These are phyloP conservation scores for Aspergillus funiculosus DNA, from an alignment of 495 filamentous ascomycete species.

Conservation along the genomic window DNA sequence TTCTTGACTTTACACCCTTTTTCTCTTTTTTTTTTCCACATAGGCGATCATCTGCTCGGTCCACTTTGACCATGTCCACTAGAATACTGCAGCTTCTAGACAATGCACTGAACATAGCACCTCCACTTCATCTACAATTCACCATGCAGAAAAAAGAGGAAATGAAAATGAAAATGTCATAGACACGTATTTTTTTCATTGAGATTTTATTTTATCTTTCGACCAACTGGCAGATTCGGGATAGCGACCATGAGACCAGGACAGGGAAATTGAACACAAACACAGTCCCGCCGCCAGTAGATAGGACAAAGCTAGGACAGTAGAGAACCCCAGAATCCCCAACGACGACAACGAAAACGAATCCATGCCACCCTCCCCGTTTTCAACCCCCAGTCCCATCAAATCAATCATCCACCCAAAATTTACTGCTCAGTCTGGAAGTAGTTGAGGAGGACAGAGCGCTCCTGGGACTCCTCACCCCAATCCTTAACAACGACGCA, in stretches of 20 bases:
- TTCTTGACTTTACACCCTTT: slow-evolving; percentile 6
- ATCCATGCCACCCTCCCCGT: not conserved
- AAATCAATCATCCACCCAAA: slow-evolving; percentile 6
- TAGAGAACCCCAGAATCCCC: not conserved
- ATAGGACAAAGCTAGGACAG: too few species aligned
- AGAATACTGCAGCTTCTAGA: not conserved
- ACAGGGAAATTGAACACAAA: too few species aligned
- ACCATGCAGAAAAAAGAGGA: too few species aligned
- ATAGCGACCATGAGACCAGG: too few species aligned
- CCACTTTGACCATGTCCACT: not conserved
- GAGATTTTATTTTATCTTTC: too few species aligned
- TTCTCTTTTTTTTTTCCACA: not conserved
- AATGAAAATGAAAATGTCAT: too few species aligned
- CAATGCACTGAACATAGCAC: not conserved
- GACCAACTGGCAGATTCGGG: too few species aligned
- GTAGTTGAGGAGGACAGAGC: slow-evolving; percentile 97
- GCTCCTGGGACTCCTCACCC: slow-evolving; percentile 99
- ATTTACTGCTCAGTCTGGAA: slow-evolving; percentile 84
- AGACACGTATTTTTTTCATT: too few species aligned
- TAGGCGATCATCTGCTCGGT: too few species aligned
- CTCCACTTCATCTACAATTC: not conserved
- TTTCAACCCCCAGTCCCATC: not conserved
- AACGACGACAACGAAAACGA: not conserved
- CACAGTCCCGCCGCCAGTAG: too few species aligned
- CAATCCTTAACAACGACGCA: slow-evolving; percentile 98